phyloP scores from a whole-genome alignment of 768 basidiomycete species.

The Termitomyces sp. region DNA sequence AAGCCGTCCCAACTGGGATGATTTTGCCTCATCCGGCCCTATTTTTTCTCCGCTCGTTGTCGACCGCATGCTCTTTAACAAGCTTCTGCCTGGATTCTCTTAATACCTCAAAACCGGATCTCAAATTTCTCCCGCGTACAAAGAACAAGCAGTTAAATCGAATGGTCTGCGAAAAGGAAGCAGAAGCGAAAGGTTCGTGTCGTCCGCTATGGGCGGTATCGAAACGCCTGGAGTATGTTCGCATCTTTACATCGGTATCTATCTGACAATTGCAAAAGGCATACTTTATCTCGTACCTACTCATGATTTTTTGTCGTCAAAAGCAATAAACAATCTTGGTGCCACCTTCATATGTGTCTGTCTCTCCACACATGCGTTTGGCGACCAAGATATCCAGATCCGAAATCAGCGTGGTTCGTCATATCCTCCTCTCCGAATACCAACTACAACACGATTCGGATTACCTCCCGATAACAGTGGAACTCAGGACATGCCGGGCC shows the following conservation, averaged over 20 bases:
- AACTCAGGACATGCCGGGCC: background rate
- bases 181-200: background rate
- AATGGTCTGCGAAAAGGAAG: conserved; percentile 1
- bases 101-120: conserved; percentile 5
- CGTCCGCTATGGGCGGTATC: background rate
- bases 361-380: no score
- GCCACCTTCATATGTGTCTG: no score
- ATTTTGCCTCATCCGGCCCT: conserved; percentile 5
- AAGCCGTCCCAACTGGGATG: conserved; percentile 1
- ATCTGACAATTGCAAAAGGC: background rate
- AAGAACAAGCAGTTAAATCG: background rate
- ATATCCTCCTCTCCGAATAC: no score
- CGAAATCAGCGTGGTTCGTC: no score
- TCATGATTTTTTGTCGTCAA: no score
- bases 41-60: background rate
- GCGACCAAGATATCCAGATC: no score
- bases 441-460: no score
- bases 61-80: conserved; percentile 7
- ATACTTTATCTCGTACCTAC: background rate
- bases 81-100: background rate
- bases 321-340: no score
- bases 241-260: background rate
- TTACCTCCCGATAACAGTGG: no score
- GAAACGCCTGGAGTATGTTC: conserved; percentile 5
- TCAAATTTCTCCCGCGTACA: background rate